Evolutionary conservation across 1,284 basidiomycete genomes (phyloP).

Genomic region (Pyrrhoderma noxium): DNA sequence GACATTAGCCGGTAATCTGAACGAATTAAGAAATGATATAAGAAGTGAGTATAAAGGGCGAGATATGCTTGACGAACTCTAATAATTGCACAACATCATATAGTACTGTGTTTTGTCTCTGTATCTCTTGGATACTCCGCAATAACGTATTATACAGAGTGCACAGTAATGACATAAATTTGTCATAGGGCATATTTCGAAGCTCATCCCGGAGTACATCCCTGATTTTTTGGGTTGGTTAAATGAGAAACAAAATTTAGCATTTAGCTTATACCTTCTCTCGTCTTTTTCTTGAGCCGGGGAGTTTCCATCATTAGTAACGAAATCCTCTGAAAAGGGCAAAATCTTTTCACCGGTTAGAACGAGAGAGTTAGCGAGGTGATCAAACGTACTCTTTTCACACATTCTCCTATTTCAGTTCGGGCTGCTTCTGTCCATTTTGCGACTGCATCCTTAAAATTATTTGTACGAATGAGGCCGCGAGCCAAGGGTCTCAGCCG

Average conservation of each 20-base stretch:
- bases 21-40: conserved; percentile 1
- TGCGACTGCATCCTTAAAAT: conserved; percentile 59
- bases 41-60: conserved; percentile 37
- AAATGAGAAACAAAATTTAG: conserved; percentile 12
- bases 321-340: conserved; percentile 45
- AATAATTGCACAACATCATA: conserved; percentile 36
- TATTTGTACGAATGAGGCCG: conserved; percentile 70
- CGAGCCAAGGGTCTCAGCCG: conserved; percentile 64
- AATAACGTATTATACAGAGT: conserved; percentile 62
- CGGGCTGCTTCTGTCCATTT: conserved; percentile 78
- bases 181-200: conserved; percentile 58
- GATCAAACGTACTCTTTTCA: conserved; percentile 44
- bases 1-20: conserved; percentile 31
- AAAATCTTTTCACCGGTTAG: conserved; percentile 37
- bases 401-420: conserved; percentile 53
- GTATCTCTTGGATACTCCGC: conserved; percentile 64
- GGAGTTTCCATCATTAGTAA: conserved; percentile 39
- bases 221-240: conserved; percentile 24
- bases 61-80: conserved; percentile 32
- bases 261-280: conserved; percentile 31
- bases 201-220: conserved; percentile 49
- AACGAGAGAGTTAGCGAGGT: conserved; percentile 16
- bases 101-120: conserved; percentile 58
- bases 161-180: conserved; percentile 61
- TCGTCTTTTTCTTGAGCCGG: conserved; percentile 26